phyloP scores from a whole-genome alignment of 345 rosid genomes.

The Pelargonium nanum region DNA sequence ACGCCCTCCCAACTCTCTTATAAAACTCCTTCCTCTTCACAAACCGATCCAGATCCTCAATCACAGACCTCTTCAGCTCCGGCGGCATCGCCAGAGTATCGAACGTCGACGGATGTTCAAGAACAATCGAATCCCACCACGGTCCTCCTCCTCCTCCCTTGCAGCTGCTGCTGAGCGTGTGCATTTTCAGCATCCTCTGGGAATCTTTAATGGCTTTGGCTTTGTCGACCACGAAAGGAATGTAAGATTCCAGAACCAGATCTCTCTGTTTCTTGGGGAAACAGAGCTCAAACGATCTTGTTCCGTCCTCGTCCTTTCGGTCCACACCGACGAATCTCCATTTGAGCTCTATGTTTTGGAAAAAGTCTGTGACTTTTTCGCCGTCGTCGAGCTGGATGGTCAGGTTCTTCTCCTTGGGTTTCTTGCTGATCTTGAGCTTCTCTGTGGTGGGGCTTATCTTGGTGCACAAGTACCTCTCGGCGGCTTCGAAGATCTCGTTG shows the following conservation, averaged over 20 bases:
- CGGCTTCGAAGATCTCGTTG: conserved; percentile 45
- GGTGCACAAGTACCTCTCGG: conserved; percentile 40
- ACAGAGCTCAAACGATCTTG: conserved; percentile 31
- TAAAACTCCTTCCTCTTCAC: conserved; percentile 46
- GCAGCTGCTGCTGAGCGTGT: conserved; percentile 20
- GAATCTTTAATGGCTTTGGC: conserved; percentile 21
- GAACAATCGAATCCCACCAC: conserved; percentile 43
- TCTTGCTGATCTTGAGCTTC: conserved; percentile 39
- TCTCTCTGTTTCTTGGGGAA: conserved; percentile 44
- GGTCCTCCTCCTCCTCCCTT: not conserved
- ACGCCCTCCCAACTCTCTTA: conserved; percentile 50
- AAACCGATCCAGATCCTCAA: conserved; percentile 47
- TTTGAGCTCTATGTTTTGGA: conserved; percentile 27
- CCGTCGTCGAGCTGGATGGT: conserved; percentile 39
- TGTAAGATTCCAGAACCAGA: conserved; percentile 28
- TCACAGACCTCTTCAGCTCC: conserved; percentile 26
- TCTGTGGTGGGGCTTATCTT: conserved; percentile 38
- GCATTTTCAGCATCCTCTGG: conserved; percentile 38
- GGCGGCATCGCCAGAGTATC: conserved; percentile 58
- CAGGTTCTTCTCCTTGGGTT: conserved; percentile 32
- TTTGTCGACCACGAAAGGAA: conserved; percentile 27
- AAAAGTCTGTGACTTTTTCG: conserved; percentile 35
- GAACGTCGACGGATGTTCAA: conserved; percentile 62
- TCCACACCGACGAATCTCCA: conserved; percentile 35
- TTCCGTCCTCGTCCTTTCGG: conserved; percentile 4